Conservation (phyloP, 768 basidiomycete species). For the Crucibulum laeve region DNA sequence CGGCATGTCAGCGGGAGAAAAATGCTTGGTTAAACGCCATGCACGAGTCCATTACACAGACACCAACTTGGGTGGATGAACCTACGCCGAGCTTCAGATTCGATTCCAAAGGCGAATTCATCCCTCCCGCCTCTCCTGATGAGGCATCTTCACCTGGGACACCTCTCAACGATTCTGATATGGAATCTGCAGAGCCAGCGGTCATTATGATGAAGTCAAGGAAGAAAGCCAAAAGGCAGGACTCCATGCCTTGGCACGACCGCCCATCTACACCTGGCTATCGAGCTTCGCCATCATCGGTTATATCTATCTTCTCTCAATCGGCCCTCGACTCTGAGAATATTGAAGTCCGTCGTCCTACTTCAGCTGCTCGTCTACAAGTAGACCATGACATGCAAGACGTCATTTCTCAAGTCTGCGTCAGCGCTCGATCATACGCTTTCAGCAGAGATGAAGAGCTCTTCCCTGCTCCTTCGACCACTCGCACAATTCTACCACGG, state of each 20-base stretch:
- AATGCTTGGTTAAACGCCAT: constrained; percentile 80
- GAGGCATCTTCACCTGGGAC: constrained; percentile 15
- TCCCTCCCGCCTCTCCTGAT: constrained; percentile 26
- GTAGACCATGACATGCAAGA: constrained; percentile 80
- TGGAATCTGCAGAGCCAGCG: constrained; percentile 27
- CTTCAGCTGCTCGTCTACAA: constrained; percentile 57
- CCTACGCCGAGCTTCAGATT: constrained; percentile 59
- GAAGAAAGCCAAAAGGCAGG: constrained; percentile 19
- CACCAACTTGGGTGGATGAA: constrained; percentile 50
- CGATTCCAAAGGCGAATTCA: constrained; percentile 36
- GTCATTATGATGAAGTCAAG: constrained; percentile 23
- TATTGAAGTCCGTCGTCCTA: constrained; percentile 64
- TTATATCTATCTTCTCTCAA: constrained; percentile 56
- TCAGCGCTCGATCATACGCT: constrained; percentile 64
- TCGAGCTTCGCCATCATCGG: constrained; percentile 60
- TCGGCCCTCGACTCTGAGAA: constrained; percentile 49
- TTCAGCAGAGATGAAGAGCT: constrained; percentile 59
- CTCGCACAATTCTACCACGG: constrained; percentile 40
- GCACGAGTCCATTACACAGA: constrained; percentile 40
- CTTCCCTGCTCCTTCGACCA: constrained; percentile 48
- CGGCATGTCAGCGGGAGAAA: constrained; percentile 81
- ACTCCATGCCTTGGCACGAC: constrained; percentile 18
- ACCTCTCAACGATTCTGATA: constrained; percentile 43
- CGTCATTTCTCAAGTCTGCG: constrained; percentile 71
- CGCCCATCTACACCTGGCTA: constrained; percentile 36